Evolutionary conservation across 192 early-diverging fungal genomes (phyloP).

Genomic region (Coemansia sp.): DNA sequence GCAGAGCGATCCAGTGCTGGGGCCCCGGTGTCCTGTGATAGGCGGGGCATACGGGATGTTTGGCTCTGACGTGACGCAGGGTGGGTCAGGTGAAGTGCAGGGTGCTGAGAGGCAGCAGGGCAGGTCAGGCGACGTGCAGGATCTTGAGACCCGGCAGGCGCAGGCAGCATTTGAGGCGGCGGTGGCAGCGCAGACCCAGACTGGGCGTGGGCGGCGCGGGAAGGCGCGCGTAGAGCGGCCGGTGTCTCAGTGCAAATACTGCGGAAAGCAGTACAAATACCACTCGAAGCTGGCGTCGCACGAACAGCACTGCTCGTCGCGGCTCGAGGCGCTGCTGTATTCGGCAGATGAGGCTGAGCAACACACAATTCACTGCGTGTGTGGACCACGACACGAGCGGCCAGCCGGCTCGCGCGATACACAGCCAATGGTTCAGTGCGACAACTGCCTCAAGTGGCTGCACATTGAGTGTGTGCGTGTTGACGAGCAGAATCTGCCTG

Average conservation of each 20-base stretch:
- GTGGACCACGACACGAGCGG: constrained; percentile 47
- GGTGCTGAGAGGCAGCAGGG: constrained; percentile 5
- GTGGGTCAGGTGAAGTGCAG: background rate
- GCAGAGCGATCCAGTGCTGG: constrained; percentile 40
- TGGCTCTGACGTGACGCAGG: constrained; percentile 8
- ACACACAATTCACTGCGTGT: constrained; percentile 55
- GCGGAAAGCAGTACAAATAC: constrained; percentile 65
- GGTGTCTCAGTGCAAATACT: constrained; percentile 59
- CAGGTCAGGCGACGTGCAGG: background rate
- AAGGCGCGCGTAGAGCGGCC: constrained; percentile 16
- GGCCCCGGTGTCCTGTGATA: constrained; percentile 49
- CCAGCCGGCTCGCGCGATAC: constrained; percentile 46
- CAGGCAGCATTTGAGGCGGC: constrained; percentile 37
- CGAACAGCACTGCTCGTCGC: constrained; percentile 57
- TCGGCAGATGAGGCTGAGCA: constrained; percentile 53
- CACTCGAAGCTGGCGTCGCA: constrained; percentile 61
- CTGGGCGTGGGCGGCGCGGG: constrained; percentile 19
- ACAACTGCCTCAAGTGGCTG: constrained; percentile 69
- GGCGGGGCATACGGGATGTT: constrained; percentile 44
- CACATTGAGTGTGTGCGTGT: constrained; percentile 69
- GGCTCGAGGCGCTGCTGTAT: constrained; percentile 54
- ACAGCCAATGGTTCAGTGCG: constrained; percentile 72
- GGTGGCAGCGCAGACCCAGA: constrained; percentile 23
- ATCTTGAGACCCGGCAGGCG: constrained; percentile 18
- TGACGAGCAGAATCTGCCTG: constrained; percentile 57